Evolutionary conservation across 164 flowering plant genomes (phyloP).

Genomic region (Amborella trichopoda): DNA sequence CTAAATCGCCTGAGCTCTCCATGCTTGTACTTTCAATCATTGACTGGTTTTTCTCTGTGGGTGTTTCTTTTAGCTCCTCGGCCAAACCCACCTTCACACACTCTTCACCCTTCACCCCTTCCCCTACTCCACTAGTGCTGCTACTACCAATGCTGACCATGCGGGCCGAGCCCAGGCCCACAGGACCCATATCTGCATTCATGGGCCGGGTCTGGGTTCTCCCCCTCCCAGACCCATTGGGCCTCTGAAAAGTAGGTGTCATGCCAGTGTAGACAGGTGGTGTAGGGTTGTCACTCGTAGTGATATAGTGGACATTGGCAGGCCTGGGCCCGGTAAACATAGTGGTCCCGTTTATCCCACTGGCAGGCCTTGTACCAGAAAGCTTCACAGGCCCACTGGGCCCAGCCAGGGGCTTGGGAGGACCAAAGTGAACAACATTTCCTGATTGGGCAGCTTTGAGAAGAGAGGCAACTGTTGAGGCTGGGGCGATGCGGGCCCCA

Average conservation of each 20-base stretch:
- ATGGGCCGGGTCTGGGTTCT: slow-evolving; percentile 6
- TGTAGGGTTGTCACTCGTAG: slow-evolving; percentile 19
- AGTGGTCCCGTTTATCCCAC: slow-evolving; percentile 7
- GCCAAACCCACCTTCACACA: no score
- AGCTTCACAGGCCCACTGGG: slow-evolving; percentile 14
- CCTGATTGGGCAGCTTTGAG: slow-evolving; percentile 57
- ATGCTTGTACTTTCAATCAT: no score
- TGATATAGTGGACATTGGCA: slow-evolving; percentile 29
- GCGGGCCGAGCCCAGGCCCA: no score
- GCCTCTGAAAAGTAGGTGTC: slow-evolving; percentile 4
- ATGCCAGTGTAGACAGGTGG: slow-evolving; percentile 10
- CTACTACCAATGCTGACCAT: no score
- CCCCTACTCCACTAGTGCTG: no score
- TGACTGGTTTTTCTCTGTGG: no score
- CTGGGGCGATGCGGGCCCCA: slow-evolving; percentile 72
- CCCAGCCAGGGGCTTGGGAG: slow-evolving; percentile 26
- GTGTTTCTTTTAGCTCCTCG: no score
- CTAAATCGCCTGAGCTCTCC: no score
- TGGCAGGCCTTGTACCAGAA: no score
- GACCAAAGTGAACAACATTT: slow-evolving; percentile 47
- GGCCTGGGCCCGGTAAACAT: slow-evolving; percentile 22
- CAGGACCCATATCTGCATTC: no score
- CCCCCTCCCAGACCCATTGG: slow-evolving; percentile 14
- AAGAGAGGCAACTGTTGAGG: slow-evolving; percentile 55
- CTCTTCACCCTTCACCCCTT: no score